These are phyloP conservation scores for Dinochytrium kinnereticum DNA, from an alignment of 371 early-diverging fungal species.

Conservation along the genomic window DNA sequence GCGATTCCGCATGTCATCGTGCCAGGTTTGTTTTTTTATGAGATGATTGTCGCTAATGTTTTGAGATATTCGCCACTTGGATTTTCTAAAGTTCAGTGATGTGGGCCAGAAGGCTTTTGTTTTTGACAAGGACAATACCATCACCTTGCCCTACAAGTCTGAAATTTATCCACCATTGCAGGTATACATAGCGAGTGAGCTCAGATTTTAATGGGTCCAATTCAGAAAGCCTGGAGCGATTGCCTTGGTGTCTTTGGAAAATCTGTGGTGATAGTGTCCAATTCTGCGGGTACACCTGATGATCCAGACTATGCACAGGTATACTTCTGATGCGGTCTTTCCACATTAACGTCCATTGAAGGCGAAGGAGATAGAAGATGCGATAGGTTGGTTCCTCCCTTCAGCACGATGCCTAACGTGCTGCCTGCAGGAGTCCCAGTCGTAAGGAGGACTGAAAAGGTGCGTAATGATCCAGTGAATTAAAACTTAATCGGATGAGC, in stretches of 20 bases:
- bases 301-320: conserved; percentile 65
- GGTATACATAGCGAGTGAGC: conserved; percentile 42
- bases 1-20: conserved; percentile 78
- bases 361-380: conserved; percentile 31
- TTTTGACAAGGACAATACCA: conserved; percentile 95
- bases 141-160: conserved; percentile 83
- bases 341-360: conserved; percentile 6
- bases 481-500: conserved; percentile 46
- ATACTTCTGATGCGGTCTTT: not conserved
- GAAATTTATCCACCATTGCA: conserved; percentile 72
- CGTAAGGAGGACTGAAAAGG: conserved; percentile 49
- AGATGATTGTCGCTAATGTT: too few relatives aligned
- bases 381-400: conserved; percentile 37
- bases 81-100: conserved; percentile 63
- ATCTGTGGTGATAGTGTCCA: conserved; percentile 83
- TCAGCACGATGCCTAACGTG: not conserved
- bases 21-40: conserved; percentile 65
- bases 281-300: conserved; percentile 89
- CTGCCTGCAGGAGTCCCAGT: conserved; percentile 32
- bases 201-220: not conserved
- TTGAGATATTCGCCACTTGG: conserved; percentile 74
- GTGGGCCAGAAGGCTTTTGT: conserved; percentile 60
- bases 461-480: not conserved
- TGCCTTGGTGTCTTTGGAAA: conserved; percentile 69
- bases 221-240: conserved; percentile 68